Evolutionary conservation across 768 basidiomycete species (phyloP).

Genomic region (Phylloporus sp.): DNA sequence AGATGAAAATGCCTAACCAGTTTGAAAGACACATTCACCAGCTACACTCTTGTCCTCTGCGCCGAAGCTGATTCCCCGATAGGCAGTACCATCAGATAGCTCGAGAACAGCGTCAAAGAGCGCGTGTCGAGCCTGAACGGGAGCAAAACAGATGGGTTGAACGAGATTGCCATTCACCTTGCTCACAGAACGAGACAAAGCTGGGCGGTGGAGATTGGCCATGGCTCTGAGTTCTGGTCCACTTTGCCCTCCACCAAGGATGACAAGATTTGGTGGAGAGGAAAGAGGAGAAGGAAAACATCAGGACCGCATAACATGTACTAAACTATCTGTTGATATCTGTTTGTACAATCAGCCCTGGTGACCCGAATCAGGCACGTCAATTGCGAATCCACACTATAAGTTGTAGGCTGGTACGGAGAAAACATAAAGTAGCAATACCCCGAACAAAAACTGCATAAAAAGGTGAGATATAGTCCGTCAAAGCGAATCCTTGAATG

Average conservation of each 20-base stretch:
- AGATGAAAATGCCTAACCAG: conserved; percentile 56
- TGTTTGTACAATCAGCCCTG: conserved; percentile 17
- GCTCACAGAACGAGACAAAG: conserved; percentile 44
- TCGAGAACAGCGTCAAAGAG: conserved; percentile 72
- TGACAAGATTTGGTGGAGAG: conserved; percentile 45
- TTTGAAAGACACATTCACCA: conserved; percentile 99
- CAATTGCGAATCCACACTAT: neutral
- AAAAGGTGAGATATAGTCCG: neutral
- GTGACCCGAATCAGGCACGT: too few species aligned
- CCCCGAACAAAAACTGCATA: neutral
- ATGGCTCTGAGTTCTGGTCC: conserved; percentile 27
- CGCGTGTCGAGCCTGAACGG: conserved; percentile 19
- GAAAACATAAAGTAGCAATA: neutral
- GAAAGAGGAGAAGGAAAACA: conserved; percentile 36
- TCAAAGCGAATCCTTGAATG: conserved; percentile 1
- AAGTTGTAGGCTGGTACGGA: neutral
- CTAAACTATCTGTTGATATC: conserved; percentile 18
- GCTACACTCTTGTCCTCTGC: conserved; percentile 86
- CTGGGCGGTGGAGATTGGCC: conserved; percentile 35
- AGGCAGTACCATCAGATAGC: conserved; percentile 84
- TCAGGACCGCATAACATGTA: neutral
- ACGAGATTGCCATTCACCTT: conserved; percentile 32
- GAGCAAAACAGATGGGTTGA: conserved; percentile 34
- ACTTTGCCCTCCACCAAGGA: conserved; percentile 48
- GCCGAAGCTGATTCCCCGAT: conserved; percentile 89